Base-by-base conservation (phyloP, 805 yeast genomes). In the Jamesozyma hellenica region DNA sequence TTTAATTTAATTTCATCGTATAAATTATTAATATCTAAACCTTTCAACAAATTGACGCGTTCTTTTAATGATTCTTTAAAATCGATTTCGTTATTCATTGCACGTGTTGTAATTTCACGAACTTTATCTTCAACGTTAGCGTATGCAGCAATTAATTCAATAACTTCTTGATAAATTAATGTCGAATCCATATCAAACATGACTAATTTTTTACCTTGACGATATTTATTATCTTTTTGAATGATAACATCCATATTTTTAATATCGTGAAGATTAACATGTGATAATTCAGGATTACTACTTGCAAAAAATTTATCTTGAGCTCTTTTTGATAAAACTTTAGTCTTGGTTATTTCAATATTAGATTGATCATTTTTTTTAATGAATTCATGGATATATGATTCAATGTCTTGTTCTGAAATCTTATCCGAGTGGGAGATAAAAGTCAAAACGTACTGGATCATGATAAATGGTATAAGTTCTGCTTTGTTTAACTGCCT, bases 111-210 rank as follows among this genome's bases (percentile, higher is more conserved):
- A 51, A 92, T 88, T 25, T 71, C 82, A 4, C 90, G 82, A 6
- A 92, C 98, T 58, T 85, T 69, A 5, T 71, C 77, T 55, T 92
- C 96, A 27, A 92, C 94, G 48, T 74, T 71, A n/a, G 96, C 97
- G 52, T 84, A 81, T 0, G 86, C 86, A 2, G 98, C 98, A 48
- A 92, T 90, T 55, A 92, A 63, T 56, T 92, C 99, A 50, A 92
- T 92, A 30, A 92, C 96, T 63, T 92, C 99, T 63, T 92, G 97
- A 58, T 82, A 79, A 48, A 92, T 92, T 55, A 92, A 66, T 0
- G 99, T 92, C 0, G 96, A 87, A 65, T 92, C 99, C 98, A 92
- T 92, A 54, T 92, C 99, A 56, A 92, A 92, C 10, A 94, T 84
- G 45, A 84, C 79, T 36, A 92, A 66, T 52, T 75, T 72, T 54